These are phyloP conservation scores for Alternaria sp. DNA, from an alignment of 2,329 filamentous ascomycete species.

Conservation along the genomic window DNA sequence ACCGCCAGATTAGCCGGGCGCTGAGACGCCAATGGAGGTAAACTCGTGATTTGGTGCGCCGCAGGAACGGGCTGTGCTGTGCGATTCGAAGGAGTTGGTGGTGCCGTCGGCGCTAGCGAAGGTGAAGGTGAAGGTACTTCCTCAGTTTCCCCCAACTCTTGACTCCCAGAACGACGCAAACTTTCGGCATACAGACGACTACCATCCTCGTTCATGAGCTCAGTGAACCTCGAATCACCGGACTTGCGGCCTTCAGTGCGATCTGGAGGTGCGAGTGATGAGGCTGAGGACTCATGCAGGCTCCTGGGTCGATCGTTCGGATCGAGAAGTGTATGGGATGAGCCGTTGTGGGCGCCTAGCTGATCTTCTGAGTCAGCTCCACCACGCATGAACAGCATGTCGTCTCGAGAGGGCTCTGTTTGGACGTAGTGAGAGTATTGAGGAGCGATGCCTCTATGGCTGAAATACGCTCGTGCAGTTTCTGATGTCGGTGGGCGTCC, in stretches of 20 bases:
- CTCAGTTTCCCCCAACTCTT: not conserved
- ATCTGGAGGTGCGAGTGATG: not conserved
- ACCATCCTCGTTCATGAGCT: not conserved
- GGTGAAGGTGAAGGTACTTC: not conserved
- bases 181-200: not conserved
- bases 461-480: not conserved
- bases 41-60: not conserved
- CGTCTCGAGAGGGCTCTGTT: not conserved
- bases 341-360: not conserved
- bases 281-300: not conserved
- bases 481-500: not conserved
- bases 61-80: not conserved
- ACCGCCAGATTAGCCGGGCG: no score
- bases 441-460: not conserved
- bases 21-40: not conserved
- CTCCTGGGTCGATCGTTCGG: not conserved
- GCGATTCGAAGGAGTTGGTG: not conserved
- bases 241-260: not conserved
- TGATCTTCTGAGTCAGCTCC: constrained; percentile 1
- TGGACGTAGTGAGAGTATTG: not conserved
- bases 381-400: not conserved
- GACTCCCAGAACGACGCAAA: not conserved
- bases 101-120: not conserved
- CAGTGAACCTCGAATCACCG: not conserved
- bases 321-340: not conserved